Conservation (phyloP, 148 eudicot genomes). For the Rhododendron griersonianum region DNA sequence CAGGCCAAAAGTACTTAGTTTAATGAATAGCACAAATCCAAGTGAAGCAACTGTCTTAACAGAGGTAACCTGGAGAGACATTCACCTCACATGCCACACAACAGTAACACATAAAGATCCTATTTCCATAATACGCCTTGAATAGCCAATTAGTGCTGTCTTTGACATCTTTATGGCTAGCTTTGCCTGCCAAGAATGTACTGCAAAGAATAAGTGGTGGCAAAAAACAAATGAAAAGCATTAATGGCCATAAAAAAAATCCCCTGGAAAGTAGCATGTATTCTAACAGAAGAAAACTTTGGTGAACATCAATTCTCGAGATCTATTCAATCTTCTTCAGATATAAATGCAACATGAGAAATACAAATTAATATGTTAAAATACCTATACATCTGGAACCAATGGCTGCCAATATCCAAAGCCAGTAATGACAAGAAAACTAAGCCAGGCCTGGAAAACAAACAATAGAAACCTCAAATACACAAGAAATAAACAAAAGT, state of each 20-base stretch:
- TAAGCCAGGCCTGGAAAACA: conserved; percentile 67
- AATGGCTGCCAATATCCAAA: conserved; percentile 90
- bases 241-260: not conserved
- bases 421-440: conserved; percentile 84
- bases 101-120: conserved; percentile 89
- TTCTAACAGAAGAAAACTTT: not conserved
- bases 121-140: conserved; percentile 73
- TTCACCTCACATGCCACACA: conserved; percentile 95
- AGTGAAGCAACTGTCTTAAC: not conserved
- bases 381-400: conserved; percentile 99
- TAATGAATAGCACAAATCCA: not conserved
- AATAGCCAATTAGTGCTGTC: conserved; percentile 92
- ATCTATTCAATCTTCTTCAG: conserved; percentile 1
- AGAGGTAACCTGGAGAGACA: not conserved
- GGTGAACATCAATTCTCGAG: not conserved
- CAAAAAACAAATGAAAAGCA: not conserved
- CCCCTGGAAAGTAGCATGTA: not conserved
- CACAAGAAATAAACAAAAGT: not conserved
- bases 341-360: not conserved
- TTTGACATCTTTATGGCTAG: conserved; percentile 92
- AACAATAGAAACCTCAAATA: conserved; percentile 11
- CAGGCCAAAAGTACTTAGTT: not conserved
- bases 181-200: conserved; percentile 84
- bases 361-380: not conserved
- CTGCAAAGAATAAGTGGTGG: conserved; percentile 41